These are phyloP conservation scores for Dysphania ambrosioides DNA, from an alignment of 148 eudicot genomes.

Conservation along the genomic window DNA sequence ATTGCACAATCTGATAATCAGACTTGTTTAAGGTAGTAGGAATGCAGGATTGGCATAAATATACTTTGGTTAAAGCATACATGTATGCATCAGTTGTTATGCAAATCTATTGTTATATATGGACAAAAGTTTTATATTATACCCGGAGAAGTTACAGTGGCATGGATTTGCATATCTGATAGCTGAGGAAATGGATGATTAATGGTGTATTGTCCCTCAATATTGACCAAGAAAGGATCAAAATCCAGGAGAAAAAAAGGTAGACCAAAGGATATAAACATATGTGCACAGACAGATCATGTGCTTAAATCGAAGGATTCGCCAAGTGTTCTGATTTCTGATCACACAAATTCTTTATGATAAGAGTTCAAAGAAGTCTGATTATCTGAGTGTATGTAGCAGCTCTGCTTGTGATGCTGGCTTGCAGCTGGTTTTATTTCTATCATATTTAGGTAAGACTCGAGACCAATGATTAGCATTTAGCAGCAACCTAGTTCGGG, in stretches of 20 bases:
- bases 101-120: not conserved
- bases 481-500: not conserved
- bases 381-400: not conserved
- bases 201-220: too few species aligned
- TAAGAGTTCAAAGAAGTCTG: not conserved
- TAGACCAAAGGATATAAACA: not conserved
- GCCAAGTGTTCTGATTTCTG: not conserved
- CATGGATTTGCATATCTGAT: not conserved
- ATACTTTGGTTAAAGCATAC: not conserved
- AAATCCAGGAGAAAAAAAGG: too few species aligned
- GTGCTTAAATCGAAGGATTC: too few species aligned
- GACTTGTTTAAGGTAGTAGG: conserved; percentile 15
- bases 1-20: not conserved
- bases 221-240: too few species aligned
- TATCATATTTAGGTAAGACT: not conserved
- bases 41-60: not conserved
- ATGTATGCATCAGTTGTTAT: too few species aligned
- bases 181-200: not conserved
- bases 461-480: not conserved
- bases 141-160: not conserved
- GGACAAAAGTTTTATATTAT: not conserved
- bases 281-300: not conserved
- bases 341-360: not conserved
- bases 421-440: not conserved
- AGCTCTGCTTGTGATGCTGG: not conserved